Conservation (phyloP, 1,284 basidiomycete genomes). For the Trichosporon ovoides region DNA sequence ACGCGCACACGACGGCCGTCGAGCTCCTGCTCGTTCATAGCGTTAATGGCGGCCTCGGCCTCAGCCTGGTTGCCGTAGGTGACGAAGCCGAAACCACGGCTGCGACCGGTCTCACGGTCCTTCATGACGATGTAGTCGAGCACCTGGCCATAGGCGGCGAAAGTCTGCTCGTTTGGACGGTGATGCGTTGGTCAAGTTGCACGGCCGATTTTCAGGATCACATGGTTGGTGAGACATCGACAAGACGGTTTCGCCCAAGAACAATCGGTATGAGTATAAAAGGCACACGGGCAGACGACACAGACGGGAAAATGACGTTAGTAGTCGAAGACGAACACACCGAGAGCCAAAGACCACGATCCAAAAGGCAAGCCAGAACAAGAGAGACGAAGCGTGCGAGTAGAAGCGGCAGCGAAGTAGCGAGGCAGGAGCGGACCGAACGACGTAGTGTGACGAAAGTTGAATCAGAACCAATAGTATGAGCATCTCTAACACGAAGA, state of each 20-base stretch:
- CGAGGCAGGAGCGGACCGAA: slow-evolving; percentile 5
- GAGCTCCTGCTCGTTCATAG: slow-evolving; percentile 85
- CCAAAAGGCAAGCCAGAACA: slow-evolving; percentile 2
- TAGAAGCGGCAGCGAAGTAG: background rate
- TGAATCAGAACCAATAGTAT: slow-evolving; percentile 36
- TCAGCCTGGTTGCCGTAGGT: slow-evolving; percentile 63
- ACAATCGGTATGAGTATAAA: slow-evolving; percentile 5
- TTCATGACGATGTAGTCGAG: slow-evolving; percentile 83
- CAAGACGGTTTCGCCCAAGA: background rate
- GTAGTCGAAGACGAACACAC: background rate
- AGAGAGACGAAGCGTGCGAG: slow-evolving; percentile 4
- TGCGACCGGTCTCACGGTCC: slow-evolving; percentile 93
- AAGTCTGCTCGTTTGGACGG: slow-evolving; percentile 33
- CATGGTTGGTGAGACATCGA: background rate
- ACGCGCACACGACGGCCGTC: slow-evolving; percentile 86
- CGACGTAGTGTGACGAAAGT: slow-evolving; percentile 14
- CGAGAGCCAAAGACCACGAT: slow-evolving; percentile 2
- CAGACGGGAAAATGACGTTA: background rate
- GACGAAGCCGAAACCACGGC: slow-evolving; percentile 94
- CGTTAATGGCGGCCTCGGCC: slow-evolving; percentile 71
- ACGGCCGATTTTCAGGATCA: slow-evolving; percentile 7
- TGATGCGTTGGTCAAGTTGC: slow-evolving; percentile 1
- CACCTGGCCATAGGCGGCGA: slow-evolving; percentile 47
- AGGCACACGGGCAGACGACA: slow-evolving; percentile 16
- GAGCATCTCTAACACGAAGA: slow-evolving; percentile 69